Evolutionary conservation across 2,329 filamentous ascomycete species (phyloP), one percentile per base, ranked within the genome.

Genomic region (Alternaria gansuensis): DNA sequence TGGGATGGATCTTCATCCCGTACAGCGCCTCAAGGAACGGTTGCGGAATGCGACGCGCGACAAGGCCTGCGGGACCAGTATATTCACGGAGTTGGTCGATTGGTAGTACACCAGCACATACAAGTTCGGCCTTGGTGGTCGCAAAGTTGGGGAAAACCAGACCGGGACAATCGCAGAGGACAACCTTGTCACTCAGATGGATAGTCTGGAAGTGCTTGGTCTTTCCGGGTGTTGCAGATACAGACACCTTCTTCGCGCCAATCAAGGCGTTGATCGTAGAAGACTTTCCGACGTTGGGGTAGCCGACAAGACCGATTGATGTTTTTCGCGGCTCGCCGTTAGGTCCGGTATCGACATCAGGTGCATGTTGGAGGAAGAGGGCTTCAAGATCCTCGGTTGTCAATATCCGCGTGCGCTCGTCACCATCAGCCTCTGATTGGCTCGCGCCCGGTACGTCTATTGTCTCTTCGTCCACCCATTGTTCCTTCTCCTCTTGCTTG

Each of bases 181-280:
- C 86, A 63, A 99, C 92, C 59, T 88, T 87, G 1, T 95, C 90
- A 59, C 91, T 95, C 31, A 99, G 87, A 75, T 97, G 93, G 59
- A 99, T 95, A 1, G 95, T 99, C 79, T 99, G 95, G 82, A 99
- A 99, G 74, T 99, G 95, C 82, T 99, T 99, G 13, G 95, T 99
- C 82, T 99, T 99, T 76, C 95, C 95, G 4, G 95, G 95, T 1
- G 95, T 99, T 13, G 94, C 90, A 14, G 95, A 99, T 37, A 99
- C 96, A 0, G 94, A 98, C 5, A 99, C 95, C 81, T 98, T 99
- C 82, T 98, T 99, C 54, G 95, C 89, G 50, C 96, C 96, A 58
- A 98, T 93, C n/a, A 99, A 86, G 40, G 95, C 94, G 81, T 99
- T 99, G 84, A 99, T 99, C 14, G 95, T 99, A 48, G 93, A 97